Percentiles rank a stretch among this genome's conserved stretches.
Evolutionary conservation across 2,329 filamentous ascomycete genomes (phyloP).

Genomic region (Fusarium nygamai): DNA sequence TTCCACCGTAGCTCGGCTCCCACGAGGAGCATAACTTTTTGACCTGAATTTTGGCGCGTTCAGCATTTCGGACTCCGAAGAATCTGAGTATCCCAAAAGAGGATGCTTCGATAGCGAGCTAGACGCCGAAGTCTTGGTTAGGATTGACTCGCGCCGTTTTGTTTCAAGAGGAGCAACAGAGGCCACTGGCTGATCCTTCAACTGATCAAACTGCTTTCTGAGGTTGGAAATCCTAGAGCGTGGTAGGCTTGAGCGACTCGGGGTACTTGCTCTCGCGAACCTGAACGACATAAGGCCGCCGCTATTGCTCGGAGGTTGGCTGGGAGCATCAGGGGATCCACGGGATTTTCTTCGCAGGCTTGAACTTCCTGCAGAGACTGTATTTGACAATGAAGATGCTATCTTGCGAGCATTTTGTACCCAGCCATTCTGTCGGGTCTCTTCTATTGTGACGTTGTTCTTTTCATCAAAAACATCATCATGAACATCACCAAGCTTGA

Average conservation of each 20-base stretch:
- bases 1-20: neutral
- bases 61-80: neutral
- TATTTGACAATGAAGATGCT: conserved; percentile 35
- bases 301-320: neutral
- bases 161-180: conserved; percentile 19
- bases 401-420: conserved; percentile 38
- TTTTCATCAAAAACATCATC: neutral
- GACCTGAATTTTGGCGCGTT: neutral
- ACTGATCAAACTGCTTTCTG: conserved; percentile 34
- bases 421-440: conserved; percentile 22
- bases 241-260: conserved; percentile 13
- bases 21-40: conserved; percentile 2
- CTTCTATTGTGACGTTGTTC: neutral
- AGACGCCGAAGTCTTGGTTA: neutral
- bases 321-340: neutral
- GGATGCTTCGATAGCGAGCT: neutral
- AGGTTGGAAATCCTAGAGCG: conserved; percentile 39
- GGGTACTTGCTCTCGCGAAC: neutral
- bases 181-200: conserved; percentile 7
- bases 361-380: conserved; percentile 7
- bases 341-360: neutral
- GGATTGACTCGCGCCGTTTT: conserved; percentile 10
- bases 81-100: conserved; percentile 12
- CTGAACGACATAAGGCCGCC: conserved; percentile 8
- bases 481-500: neutral